Base-by-base conservation (phyloP, 345 rosid species). In the Bruguiera gymnorhiza region DNA sequence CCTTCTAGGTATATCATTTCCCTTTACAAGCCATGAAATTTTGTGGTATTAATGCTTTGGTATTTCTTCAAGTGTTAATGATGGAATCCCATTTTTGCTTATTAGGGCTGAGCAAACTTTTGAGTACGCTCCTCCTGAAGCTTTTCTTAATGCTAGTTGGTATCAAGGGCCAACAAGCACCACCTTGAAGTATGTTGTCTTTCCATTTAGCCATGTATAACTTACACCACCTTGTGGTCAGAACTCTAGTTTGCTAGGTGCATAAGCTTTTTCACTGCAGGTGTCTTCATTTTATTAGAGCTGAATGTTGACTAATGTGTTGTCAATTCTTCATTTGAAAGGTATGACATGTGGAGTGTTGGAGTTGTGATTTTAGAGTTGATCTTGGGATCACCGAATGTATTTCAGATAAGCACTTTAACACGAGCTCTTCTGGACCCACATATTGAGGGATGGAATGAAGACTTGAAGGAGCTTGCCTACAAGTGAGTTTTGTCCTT, bases 271-370 rank as follows among this genome's bases (percentile, higher is more conserved):
- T 24, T 34, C 27, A 18, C 24, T 59, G 32, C 51, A 21, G 9
- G 23, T 65, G 34, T 43, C 9, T 26, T 1, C 36, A 63, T 67
- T 72, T 66, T 32, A 10, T 36, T 59, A 31, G 18, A 54, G 30
- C 30, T 54, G 52, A 36, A 50, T 73, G 50, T 72, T 52, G 39
- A 26, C 58, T 43, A 48, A 27, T 60, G 67, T 55, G 39, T 69
- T 67, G 21, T 37, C 56, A 21, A 26, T 53, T 54, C 32, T 59
- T 63, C 54, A 36, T 60, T 66, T 76, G 63, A 76, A 80, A 91
- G 97, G 80, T 91, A 91, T 64, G 98, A 93, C 75, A 88, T 91
- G 92, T 93, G 98, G 98, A 86, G 98, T 69, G 93, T 91, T 69
- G 97, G 96, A 68, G 98, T 91, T 71, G 94, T 94, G 74, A 82